Conservation (phyloP, 257 asterid genomes). For the Lantana camara region DNA sequence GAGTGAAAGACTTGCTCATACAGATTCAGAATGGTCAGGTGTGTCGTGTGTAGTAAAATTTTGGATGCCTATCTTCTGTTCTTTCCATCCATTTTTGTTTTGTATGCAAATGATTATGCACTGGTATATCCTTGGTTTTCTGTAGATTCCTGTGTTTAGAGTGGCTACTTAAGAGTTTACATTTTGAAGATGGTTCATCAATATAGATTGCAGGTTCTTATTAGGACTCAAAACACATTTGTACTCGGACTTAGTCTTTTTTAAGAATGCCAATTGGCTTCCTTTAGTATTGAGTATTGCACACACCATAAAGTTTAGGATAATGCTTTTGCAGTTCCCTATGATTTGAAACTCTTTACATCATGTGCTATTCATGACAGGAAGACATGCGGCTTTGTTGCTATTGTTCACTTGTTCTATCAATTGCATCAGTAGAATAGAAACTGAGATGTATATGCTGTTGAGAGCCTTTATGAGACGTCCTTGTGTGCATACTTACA, state of each 20-base stretch:
- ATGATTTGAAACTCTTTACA: too few relatives aligned
- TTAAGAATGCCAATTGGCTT: too few relatives aligned
- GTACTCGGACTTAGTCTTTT: too few relatives aligned
- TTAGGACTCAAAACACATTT: too few relatives aligned
- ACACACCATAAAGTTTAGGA: too few relatives aligned
- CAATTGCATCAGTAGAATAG: not conserved
- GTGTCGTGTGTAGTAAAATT: slow-evolving; percentile 20
- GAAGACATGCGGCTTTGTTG: not conserved
- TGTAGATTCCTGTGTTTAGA: too few relatives aligned
- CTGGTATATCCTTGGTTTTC: not conserved
- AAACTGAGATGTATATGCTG: not conserved
- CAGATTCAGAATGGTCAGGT: slow-evolving; percentile 61
- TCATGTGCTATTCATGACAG: not conserved
- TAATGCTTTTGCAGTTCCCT: too few relatives aligned
- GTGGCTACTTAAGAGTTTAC: too few relatives aligned
- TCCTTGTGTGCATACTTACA: not conserved
- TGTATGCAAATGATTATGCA: not conserved
- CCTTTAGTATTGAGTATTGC: too few relatives aligned
- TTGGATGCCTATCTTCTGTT: not conserved
- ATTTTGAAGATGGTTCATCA: too few relatives aligned
- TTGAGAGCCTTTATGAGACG: not conserved
- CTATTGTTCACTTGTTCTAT: not conserved
- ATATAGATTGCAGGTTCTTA: too few relatives aligned
- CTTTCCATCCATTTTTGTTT: not conserved
- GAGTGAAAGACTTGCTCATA: slow-evolving; percentile 59